Conservation (phyloP, 116 monocot species). For the Cymodocea nodosa region DNA sequence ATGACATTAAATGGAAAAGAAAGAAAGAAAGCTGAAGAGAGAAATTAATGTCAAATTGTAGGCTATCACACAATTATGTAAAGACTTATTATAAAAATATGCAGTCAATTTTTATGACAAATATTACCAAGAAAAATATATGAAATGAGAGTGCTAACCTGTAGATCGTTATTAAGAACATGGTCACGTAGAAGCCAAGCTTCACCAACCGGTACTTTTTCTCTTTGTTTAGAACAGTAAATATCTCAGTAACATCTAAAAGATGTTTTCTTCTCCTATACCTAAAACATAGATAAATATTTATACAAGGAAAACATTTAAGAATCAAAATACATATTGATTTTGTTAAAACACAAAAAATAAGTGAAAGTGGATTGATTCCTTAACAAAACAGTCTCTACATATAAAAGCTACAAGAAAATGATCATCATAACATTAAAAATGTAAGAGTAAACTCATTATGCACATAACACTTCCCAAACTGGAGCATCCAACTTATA, state of each 20-base stretch:
- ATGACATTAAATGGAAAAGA: not conserved
- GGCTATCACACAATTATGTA: not conserved
- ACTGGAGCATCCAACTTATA: too few relatives aligned
- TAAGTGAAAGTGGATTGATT: too few relatives aligned
- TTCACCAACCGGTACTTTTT: constrained; percentile 80
- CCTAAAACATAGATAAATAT: constrained; percentile 25
- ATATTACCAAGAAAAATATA: not conserved
- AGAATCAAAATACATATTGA: not conserved
- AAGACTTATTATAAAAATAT: too few relatives aligned
- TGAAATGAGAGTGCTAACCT: constrained; percentile 29
- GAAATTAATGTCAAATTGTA: not conserved
- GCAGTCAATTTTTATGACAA: not conserved
- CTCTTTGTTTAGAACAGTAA: constrained; percentile 48
- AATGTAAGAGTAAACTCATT: too few relatives aligned
- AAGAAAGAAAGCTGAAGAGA: not conserved
- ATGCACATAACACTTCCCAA: too few relatives aligned
- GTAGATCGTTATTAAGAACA: constrained; percentile 77
- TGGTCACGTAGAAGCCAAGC: constrained; percentile 60
- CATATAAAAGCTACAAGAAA: too few relatives aligned
- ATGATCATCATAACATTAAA: too few relatives aligned
- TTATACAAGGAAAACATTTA: too few relatives aligned
- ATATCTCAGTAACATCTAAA: constrained; percentile 92
- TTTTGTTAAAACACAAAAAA: too few relatives aligned
- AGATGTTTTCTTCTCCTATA: constrained; percentile 56
- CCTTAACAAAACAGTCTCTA: too few relatives aligned